Percentiles rank a stretch among this genome's conserved stretches.
Evolutionary conservation across 2,329 filamentous ascomycete genomes (phyloP).

Genomic region (Trichoderma sp.): DNA sequence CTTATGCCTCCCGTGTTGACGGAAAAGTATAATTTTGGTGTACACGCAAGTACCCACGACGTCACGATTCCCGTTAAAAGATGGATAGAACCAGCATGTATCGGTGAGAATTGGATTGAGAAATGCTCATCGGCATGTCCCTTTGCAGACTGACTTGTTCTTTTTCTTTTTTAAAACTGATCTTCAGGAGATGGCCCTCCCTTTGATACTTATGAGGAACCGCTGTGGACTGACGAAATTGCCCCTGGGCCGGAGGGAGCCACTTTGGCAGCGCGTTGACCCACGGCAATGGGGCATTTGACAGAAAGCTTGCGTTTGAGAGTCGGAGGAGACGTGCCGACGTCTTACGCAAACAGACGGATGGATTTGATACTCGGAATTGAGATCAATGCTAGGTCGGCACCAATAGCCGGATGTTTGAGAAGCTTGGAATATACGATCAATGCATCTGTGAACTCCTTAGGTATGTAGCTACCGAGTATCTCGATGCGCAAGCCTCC

Average conservation of each 20-base stretch:
- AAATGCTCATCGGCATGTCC: background rate
- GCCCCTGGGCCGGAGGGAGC: background rate
- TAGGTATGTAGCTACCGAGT: too few species aligned
- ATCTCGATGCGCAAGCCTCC: background rate
- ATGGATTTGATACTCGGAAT: background rate
- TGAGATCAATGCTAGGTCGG: background rate
- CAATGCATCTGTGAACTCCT: too few species aligned
- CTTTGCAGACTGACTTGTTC: background rate
- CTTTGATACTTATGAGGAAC: background rate
- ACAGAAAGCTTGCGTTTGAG: background rate
- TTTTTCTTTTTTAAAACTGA: background rate
- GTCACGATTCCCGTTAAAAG: background rate
- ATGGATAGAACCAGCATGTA: background rate
- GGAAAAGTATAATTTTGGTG: background rate
- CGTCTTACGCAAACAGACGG: background rate
- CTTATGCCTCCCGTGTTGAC: background rate
- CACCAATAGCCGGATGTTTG: background rate
- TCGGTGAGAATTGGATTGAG: background rate
- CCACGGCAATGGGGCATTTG: too few species aligned
- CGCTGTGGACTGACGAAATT: slow-evolving; percentile 3
- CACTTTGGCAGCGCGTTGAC: background rate
- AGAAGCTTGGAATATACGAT: background rate
- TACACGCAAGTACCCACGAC: background rate
- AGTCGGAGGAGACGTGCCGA: slow-evolving; percentile 2
- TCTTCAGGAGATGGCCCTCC: slow-evolving; percentile 10